These are phyloP conservation scores for Chaetomium tenue DNA, from an alignment of 495 filamentous ascomycete genomes.

Conservation along the genomic window DNA sequence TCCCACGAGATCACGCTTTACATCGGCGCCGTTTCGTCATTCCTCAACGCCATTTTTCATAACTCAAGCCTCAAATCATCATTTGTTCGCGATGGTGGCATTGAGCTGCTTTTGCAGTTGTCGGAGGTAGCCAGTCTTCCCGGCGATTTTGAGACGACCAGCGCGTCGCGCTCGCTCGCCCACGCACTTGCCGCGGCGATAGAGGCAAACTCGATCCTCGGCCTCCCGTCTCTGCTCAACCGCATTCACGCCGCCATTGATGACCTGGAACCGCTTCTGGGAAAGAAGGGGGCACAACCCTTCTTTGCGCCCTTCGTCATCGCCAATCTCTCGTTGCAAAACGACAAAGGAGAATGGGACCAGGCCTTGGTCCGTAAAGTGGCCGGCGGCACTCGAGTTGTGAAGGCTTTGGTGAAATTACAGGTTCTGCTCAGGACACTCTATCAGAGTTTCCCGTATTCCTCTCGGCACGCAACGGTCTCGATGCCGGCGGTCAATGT, in stretches of 20 bases:
- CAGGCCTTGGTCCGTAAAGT: constrained; percentile 39
- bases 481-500: constrained; percentile 71
- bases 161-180: constrained; percentile 62
- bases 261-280: constrained; percentile 62
- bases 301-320: constrained; percentile 63
- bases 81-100: constrained; percentile 75
- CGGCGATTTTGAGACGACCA: constrained; percentile 67
- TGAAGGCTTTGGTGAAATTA: constrained; percentile 71
- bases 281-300: constrained; percentile 34
- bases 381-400: constrained; percentile 65
- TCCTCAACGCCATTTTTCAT: constrained; percentile 73
- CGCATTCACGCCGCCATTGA: constrained; percentile 68
- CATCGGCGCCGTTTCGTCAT: constrained; percentile 69
- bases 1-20: constrained; percentile 56
- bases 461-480: constrained; percentile 41
- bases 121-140: constrained; percentile 74
- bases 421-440: constrained; percentile 72
- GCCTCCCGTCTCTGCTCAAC: constrained; percentile 74
- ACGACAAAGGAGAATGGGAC: constrained; percentile 36
- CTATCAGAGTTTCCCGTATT: constrained; percentile 69
- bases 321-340: constrained; percentile 29
- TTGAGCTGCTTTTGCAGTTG: constrained; percentile 82
- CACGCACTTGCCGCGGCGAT: constrained; percentile 75
- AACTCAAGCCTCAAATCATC: constrained; percentile 71
- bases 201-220: constrained; percentile 78